A percentile compares a stretch with the other conserved stretches of the same genome.
phyloP scores from a whole-genome alignment of 176 grass and related monocot genomes.

The Aegilops umbellulata region DNA sequence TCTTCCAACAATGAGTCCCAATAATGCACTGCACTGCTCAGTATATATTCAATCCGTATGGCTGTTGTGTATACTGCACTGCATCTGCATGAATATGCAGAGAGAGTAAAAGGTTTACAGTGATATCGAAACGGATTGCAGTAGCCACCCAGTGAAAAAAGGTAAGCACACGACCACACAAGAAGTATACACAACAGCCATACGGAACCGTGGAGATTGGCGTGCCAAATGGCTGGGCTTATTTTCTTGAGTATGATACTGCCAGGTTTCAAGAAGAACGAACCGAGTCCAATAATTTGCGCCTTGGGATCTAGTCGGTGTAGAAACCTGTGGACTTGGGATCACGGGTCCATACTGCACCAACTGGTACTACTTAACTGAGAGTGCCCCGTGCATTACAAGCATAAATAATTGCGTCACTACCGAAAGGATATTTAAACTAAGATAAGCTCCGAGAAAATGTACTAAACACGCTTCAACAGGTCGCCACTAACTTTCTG shows the following conservation, averaged over 20 bases:
- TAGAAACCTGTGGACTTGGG: not conserved
- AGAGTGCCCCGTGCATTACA: constrained; percentile 23
- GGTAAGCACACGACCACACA: no score
- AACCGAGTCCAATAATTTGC: not conserved
- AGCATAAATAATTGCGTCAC: constrained; percentile 34
- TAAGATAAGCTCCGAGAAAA: constrained; percentile 14
- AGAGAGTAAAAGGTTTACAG: no score
- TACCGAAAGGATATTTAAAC: not conserved
- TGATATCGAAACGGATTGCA: no score
- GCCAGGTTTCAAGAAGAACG: not conserved
- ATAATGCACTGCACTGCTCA: no score
- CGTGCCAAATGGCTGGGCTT: not conserved
- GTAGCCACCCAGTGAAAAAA: no score
- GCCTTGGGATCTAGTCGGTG: not conserved
- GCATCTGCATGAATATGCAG: no score
- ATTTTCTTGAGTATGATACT: not conserved
- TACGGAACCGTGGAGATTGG: no score
- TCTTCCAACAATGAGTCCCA: no score
- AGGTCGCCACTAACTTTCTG: constrained; percentile 14
- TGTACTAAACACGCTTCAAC: constrained; percentile 20
- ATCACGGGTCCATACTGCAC: constrained; percentile 23
- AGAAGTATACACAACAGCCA: no score
- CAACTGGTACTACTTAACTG: constrained; percentile 7
- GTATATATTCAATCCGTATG: no score
- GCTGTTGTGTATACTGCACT: no score